Conservation (phyloP, 2,329 filamentous ascomycete genomes). For the Aspergillus pseudotamarii region DNA sequence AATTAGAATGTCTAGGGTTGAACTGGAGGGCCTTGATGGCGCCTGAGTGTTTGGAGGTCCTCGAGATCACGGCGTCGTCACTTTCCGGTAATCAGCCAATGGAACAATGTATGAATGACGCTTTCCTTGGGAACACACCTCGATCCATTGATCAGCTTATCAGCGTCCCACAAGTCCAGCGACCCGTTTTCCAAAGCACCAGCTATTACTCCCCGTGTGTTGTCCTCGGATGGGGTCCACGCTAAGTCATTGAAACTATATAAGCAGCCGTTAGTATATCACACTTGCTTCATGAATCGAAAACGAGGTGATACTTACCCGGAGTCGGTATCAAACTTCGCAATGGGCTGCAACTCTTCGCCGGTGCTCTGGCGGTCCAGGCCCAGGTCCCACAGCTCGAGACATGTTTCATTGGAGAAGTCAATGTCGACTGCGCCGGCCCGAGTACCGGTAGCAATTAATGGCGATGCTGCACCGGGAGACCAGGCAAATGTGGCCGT, state of each 20-base stretch:
- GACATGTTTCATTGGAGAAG: slow-evolving; percentile 94
- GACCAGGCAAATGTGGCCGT: slow-evolving; percentile 98
- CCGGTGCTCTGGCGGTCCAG: slow-evolving; percentile 75
- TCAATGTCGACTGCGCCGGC: slow-evolving; percentile 95
- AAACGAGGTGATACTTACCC: slow-evolving; percentile 60
- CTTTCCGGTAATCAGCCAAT: slow-evolving; percentile 34
- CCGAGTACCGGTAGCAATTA: slow-evolving; percentile 90
- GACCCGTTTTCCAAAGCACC: slow-evolving; percentile 94
- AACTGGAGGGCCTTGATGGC: slow-evolving; percentile 95
- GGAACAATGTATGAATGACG: background rate
- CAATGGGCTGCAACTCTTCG: slow-evolving; percentile 82
- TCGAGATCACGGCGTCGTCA: slow-evolving; percentile 76
- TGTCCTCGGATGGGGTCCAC: slow-evolving; percentile 81
- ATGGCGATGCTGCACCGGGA: slow-evolving; percentile 73
- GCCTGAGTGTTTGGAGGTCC: slow-evolving; percentile 86
- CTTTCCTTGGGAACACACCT: slow-evolving; percentile 43
- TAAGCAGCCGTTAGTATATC: slow-evolving; percentile 25
- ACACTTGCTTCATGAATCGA: background rate
- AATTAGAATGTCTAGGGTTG: slow-evolving; percentile 88
- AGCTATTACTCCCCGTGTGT: slow-evolving; percentile 86
- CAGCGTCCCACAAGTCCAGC: slow-evolving; percentile 90
- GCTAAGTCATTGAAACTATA: slow-evolving; percentile 93
- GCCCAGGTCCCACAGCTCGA: slow-evolving; percentile 94
- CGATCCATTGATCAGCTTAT: slow-evolving; percentile 59
- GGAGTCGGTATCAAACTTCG: slow-evolving; percentile 82